phyloP scores from a whole-genome alignment of 257 asterid species.

The Salvia miltiorrhiza region DNA sequence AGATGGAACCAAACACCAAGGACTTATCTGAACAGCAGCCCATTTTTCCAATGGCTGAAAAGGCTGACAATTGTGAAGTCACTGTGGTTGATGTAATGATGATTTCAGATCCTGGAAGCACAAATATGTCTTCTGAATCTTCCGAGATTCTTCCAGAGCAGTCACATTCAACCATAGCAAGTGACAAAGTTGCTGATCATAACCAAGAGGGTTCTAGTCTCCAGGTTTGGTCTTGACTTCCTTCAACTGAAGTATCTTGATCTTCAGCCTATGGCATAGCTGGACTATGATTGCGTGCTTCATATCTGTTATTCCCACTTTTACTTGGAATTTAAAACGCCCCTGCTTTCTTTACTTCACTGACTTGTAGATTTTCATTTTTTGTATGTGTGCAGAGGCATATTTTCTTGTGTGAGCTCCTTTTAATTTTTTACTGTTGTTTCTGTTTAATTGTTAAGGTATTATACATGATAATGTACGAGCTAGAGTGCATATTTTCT shows the following conservation, averaged over 20 bases:
- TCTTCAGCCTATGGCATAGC: background rate
- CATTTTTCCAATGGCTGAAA: constrained; percentile 28
- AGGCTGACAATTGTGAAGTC: constrained; percentile 20
- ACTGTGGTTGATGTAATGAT: constrained; percentile 32
- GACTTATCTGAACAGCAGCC: constrained; percentile 33
- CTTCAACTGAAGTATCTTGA: background rate
- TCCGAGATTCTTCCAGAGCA: constrained; percentile 30
- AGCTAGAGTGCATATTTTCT: background rate
- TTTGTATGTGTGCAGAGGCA: background rate
- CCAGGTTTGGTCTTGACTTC: constrained; percentile 49
- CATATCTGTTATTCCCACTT: constrained; percentile 7
- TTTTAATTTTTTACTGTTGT: background rate
- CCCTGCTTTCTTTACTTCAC: background rate
- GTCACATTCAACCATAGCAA: constrained; percentile 24
- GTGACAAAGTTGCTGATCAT: constrained; percentile 25
- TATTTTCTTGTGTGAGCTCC: background rate
- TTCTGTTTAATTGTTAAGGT: background rate
- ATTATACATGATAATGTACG: background rate
- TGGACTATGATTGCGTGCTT: background rate
- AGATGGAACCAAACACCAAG: constrained; percentile 36
- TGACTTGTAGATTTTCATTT: background rate
- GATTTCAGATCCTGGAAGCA: constrained; percentile 36
- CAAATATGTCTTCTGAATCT: constrained; percentile 28
- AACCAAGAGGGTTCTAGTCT: constrained; percentile 26
- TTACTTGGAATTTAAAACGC: background rate